A percentile compares a stretch with the other conserved stretches of the same genome.
phyloP scores from a whole-genome alignment of 352 stramenopile species.

The Phytophthora pseudosyringae region DNA sequence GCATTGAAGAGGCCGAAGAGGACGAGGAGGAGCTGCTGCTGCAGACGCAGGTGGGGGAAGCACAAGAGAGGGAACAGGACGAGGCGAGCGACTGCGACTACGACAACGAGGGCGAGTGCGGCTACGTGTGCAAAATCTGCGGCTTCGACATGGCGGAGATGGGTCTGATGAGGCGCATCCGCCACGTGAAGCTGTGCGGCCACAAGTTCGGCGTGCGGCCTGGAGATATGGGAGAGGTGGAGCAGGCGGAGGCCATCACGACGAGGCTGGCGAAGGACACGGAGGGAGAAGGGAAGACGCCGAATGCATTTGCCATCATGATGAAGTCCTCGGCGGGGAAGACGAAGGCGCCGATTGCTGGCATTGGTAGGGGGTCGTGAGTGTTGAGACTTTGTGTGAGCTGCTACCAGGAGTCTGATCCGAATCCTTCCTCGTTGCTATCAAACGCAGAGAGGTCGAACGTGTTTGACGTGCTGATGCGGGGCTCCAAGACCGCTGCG shows the following conservation, averaged over 20 bases:
- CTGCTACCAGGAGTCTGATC: conserved; percentile 1
- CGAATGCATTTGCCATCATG: conserved; percentile 67
- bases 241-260: conserved; percentile 31
- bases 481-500: conserved; percentile 67
- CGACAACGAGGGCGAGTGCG: conserved; percentile 24
- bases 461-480: conserved; percentile 87
- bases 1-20: conserved; percentile 1
- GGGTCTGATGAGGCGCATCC: conserved; percentile 54
- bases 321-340: conserved; percentile 50
- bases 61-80: conserved; percentile 3
- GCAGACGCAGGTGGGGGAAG: conserved; percentile 1
- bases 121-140: conserved; percentile 78
- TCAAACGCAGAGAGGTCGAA: conserved; percentile 46
- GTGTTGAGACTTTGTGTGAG: not conserved
- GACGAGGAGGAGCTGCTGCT: conserved; percentile 7
- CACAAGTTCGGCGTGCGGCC: conserved; percentile 70
- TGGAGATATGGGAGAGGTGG: conserved; percentile 48
- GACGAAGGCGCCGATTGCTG: not conserved
- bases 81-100: not conserved
- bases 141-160: conserved; percentile 51
- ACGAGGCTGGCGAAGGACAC: conserved; percentile 15
- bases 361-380: conserved; percentile 20
- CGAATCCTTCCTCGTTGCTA: conserved; percentile 5
- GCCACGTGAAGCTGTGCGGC: conserved; percentile 83
- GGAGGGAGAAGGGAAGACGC: conserved; percentile 1